Conservation (phyloP, 2,329 filamentous ascomycete genomes). For the Phialophora verrucosa region DNA sequence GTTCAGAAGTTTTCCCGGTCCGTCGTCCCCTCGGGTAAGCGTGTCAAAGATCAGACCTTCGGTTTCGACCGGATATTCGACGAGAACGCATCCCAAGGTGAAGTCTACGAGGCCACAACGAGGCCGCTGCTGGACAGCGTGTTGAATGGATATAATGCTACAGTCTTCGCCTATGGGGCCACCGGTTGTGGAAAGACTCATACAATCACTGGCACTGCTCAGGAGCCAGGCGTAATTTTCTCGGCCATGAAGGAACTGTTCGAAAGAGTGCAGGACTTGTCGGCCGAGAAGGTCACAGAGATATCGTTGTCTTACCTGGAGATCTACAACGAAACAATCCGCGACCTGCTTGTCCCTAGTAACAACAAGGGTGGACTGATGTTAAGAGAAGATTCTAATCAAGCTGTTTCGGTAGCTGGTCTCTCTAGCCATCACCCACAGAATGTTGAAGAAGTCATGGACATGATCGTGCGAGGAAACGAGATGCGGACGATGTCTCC, state of each 20-base stretch:
- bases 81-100: slow-evolving; percentile 87
- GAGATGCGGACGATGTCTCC: slow-evolving; percentile 94
- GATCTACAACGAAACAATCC: slow-evolving; percentile 99
- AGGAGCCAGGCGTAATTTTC: slow-evolving; percentile 97
- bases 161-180: slow-evolving; percentile 96
- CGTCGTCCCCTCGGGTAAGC: slow-evolving; percentile 81
- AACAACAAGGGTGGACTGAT: slow-evolving; percentile 84
- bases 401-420: slow-evolving; percentile 87
- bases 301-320: slow-evolving; percentile 93
- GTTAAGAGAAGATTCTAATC: slow-evolving; percentile 92
- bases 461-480: slow-evolving; percentile 96
- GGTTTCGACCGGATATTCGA: slow-evolving; percentile 97
- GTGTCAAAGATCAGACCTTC: slow-evolving; percentile 96
- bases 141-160: slow-evolving; percentile 96
- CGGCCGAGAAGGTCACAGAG: slow-evolving; percentile 85
- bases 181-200: slow-evolving; percentile 99
- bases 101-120: slow-evolving; percentile 94
- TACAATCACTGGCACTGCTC: slow-evolving; percentile 89
- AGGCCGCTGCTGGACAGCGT: slow-evolving; percentile 90
- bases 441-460: slow-evolving; percentile 96
- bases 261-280: slow-evolving; percentile 87
- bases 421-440: slow-evolving; percentile 89
- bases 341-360: slow-evolving; percentile 86
- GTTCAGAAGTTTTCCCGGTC: slow-evolving; percentile 85
- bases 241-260: slow-evolving; percentile 99